These are phyloP conservation scores for Urostyla sp. DNA, from an alignment of 73 alveolate genomes.

Conservation along the genomic window DNA sequence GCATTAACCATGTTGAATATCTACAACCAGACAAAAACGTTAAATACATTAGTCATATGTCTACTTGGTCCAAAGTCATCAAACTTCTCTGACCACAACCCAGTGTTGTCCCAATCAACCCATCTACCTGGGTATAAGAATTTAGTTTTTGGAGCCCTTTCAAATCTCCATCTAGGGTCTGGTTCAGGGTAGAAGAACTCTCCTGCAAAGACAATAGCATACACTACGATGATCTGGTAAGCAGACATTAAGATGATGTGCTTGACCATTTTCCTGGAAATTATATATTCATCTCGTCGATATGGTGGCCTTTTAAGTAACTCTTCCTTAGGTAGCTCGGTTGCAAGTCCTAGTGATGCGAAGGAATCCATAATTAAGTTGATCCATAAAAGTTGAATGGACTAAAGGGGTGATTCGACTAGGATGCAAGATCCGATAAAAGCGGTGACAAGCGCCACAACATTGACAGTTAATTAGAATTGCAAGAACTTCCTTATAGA, in stretches of 20 bases:
- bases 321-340: conserved; percentile 94
- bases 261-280: conserved; percentile 93
- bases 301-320: conserved; percentile 87
- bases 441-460: conserved; percentile 81
- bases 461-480: conserved; percentile 81
- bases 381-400: conserved; percentile 88
- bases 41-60: conserved; percentile 84
- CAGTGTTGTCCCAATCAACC: conserved; percentile 21
- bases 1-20: conserved; percentile 85
- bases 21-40: conserved; percentile 78
- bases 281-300: conserved; percentile 89
- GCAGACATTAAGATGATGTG: conserved; percentile 86
- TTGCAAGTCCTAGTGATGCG: conserved; percentile 96
- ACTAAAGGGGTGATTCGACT: conserved; percentile 78
- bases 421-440: conserved; percentile 84
- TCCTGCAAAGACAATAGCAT: conserved; percentile 75
- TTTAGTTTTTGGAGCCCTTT: neutral
- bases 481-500: conserved; percentile 91
- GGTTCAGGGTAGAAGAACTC: conserved; percentile 64
- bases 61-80: conserved; percentile 69
- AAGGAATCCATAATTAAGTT: conserved; percentile 96
- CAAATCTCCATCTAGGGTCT: conserved; percentile 70
- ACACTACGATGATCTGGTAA: conserved; percentile 77
- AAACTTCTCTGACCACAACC: conserved; percentile 56
- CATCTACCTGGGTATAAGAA: conserved; percentile 47